A percentile compares a stretch with the other conserved stretches of the same genome.
Evolutionary conservation across 371 early-diverging fungal species (phyloP).

Genomic region (Coemansia sp.): DNA sequence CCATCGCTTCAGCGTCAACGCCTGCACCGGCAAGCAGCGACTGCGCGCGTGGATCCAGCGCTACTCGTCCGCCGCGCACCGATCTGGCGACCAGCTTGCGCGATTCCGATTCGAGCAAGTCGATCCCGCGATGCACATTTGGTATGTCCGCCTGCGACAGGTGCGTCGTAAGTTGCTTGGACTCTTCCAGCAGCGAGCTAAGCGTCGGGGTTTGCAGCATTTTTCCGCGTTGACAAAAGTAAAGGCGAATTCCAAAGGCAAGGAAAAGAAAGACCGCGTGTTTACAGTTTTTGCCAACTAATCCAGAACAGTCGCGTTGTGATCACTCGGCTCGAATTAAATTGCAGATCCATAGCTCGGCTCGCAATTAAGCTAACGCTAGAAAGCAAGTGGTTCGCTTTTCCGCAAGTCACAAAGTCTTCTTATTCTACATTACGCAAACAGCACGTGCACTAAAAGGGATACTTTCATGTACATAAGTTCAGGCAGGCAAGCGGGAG

Average conservation of each 20-base stretch:
- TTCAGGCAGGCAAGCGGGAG: too few relatives aligned
- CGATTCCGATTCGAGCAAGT: conserved; percentile 75
- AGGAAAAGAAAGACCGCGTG: not conserved
- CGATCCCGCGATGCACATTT: conserved; percentile 69
- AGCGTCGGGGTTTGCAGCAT: conserved; percentile 16
- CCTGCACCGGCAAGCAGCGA: conserved; percentile 73
- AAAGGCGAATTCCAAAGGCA: too few relatives aligned
- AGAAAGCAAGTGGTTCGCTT: too few relatives aligned
- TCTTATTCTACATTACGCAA: too few relatives aligned
- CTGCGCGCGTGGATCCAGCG: conserved; percentile 57
- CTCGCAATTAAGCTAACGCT: too few relatives aligned
- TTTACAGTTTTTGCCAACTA: not conserved
- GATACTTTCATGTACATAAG: too few relatives aligned
- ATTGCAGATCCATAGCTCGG: not conserved
- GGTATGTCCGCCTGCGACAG: conserved; percentile 58
- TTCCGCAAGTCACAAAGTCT: too few relatives aligned
- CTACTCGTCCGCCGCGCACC: conserved; percentile 48
- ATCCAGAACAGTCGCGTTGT: too few relatives aligned
- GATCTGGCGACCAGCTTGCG: conserved; percentile 63
- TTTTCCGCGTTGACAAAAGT: not conserved
- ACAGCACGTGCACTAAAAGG: too few relatives aligned
- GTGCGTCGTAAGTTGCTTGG: conserved; percentile 68
- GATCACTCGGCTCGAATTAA: not conserved
- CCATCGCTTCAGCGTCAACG: conserved; percentile 66
- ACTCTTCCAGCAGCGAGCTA: conserved; percentile 61